Percentiles rank a stretch among this genome's conserved stretches.
phyloP scores from a whole-genome alignment of 1,284 basidiomycete species.

The Paramarasmius palmivorus region DNA sequence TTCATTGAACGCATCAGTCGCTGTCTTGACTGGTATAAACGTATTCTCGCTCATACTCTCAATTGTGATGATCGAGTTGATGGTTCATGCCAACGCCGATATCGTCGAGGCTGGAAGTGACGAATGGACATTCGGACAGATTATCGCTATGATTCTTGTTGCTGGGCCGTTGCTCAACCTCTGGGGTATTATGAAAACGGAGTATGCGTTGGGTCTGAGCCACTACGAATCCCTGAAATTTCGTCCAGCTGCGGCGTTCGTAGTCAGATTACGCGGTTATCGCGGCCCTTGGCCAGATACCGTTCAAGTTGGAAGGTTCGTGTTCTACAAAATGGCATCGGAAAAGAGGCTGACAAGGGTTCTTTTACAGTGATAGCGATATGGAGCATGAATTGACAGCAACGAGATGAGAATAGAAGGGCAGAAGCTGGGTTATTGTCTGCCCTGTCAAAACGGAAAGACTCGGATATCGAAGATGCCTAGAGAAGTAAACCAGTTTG shows the following conservation, averaged over 20 bases:
- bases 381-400: no score
- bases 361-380: no score
- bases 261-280: not conserved
- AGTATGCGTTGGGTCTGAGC: not conserved
- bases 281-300: no score
- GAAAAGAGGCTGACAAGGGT: no score
- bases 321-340: no score
- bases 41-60: not conserved
- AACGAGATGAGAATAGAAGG: no score
- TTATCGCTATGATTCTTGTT: conserved; percentile 5
- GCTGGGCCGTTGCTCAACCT: conserved; percentile 1
- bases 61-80: conserved; percentile 4
- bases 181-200: not conserved
- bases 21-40: not conserved
- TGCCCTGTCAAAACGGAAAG: no score
- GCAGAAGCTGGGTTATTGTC: no score
- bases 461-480: no score
- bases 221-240: not conserved
- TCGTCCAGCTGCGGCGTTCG: not conserved
- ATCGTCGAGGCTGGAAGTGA: conserved; percentile 1
- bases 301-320: no score
- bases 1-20: conserved; percentile 1
- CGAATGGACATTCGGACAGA: conserved; percentile 9
- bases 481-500: no score
- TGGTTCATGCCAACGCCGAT: not conserved